Conservation (phyloP, 2,329 filamentous ascomycete genomes). For the Truncatella angustata region DNA sequence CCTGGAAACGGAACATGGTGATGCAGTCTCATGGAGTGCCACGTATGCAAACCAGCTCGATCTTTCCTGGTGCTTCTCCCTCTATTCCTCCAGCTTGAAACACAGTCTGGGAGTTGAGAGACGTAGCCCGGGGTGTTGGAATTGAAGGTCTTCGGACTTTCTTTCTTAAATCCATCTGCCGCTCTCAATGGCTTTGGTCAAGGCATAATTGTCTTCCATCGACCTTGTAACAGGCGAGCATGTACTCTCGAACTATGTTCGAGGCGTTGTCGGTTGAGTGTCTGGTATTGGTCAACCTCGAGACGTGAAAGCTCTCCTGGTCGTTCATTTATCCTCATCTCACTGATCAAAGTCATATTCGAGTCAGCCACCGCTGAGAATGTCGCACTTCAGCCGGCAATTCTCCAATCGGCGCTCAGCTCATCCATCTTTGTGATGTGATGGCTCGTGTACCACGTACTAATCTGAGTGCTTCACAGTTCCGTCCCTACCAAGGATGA, state of each 20-base stretch:
- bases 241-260: slow-evolving; percentile 38
- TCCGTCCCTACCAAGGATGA: slow-evolving; percentile 92
- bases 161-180: slow-evolving; percentile 75
- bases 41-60: slow-evolving; percentile 69
- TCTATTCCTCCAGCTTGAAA: slow-evolving; percentile 47
- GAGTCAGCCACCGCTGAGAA: slow-evolving; percentile 89
- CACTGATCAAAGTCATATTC: slow-evolving; percentile 78
- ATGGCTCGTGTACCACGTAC: slow-evolving; percentile 65
- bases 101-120: slow-evolving; percentile 54
- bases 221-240: slow-evolving; percentile 43
- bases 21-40: slow-evolving; percentile 18
- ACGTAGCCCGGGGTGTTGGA: slow-evolving; percentile 71
- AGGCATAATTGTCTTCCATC: slow-evolving; percentile 23
- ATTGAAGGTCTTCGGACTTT: slow-evolving; percentile 65
- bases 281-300: slow-evolving; percentile 12
- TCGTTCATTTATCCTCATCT: slow-evolving; percentile 38
- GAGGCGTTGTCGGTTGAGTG: slow-evolving; percentile 80
- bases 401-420: slow-evolving; percentile 85
- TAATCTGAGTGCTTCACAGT: slow-evolving; percentile 71
- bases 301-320: slow-evolving; percentile 9
- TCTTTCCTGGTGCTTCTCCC: slow-evolving; percentile 64
- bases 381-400: slow-evolving; percentile 85
- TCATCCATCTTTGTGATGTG: slow-evolving; percentile 44
- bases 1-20: slow-evolving; percentile 22
- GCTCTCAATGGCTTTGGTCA: slow-evolving; percentile 33